phyloP scores from a whole-genome alignment of 2,329 filamentous ascomycete genomes.

The Colletotrichum endophyticum region DNA sequence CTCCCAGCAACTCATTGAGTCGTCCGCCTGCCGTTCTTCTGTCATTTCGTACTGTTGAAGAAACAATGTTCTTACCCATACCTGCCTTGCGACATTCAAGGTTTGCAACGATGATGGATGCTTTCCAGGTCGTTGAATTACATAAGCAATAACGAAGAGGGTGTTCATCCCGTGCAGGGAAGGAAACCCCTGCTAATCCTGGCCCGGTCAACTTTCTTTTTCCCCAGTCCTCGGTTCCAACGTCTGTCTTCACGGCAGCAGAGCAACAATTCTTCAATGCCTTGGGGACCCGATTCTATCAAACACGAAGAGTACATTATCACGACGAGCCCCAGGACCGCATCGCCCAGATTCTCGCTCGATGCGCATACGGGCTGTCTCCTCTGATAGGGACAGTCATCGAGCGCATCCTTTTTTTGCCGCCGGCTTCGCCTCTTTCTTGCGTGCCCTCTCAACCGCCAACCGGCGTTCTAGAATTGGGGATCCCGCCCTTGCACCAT shows the following conservation, averaged over 20 bases:
- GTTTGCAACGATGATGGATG: neutral
- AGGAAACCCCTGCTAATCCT: neutral
- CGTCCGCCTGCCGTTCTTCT: neutral
- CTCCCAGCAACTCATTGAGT: neutral
- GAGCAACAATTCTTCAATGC: neutral
- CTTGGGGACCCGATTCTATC: neutral
- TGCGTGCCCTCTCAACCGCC: neutral
- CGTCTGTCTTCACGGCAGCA: neutral
- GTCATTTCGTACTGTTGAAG: neutral
- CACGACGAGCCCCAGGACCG: neutral
- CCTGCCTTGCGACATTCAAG: neutral
- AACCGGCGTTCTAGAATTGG: slow-evolving; percentile 16
- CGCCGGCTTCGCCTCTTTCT: slow-evolving; percentile 7
- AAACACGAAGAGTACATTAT: neutral
- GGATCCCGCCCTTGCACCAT: neutral
- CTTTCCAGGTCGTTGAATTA: neutral
- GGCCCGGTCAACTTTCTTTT: neutral
- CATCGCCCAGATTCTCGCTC: neutral
- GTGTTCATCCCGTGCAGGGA: neutral
- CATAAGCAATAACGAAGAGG: neutral
- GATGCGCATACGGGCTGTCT: neutral
- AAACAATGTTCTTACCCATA: neutral
- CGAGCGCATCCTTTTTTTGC: neutral
- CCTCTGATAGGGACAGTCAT: neutral
- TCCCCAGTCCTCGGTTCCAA: neutral